phyloP scores from a whole-genome alignment of 345 rosid genomes.

The Limnanthes douglasii region DNA sequence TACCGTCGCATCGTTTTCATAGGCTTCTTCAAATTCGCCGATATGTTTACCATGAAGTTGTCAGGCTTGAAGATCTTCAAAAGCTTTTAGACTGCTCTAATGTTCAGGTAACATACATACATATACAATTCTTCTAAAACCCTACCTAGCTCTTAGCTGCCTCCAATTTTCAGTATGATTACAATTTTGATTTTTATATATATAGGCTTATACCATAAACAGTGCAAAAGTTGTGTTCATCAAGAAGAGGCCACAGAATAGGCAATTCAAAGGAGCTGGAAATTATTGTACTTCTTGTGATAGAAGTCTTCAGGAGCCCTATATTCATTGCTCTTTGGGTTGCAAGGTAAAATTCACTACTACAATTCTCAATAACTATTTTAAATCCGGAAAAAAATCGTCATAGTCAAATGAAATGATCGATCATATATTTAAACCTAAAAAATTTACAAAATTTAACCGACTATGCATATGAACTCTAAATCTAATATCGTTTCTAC shows the following conservation, averaged over 20 bases:
- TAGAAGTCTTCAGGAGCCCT: slow-evolving; percentile 91
- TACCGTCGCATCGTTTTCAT: slow-evolving; percentile 74
- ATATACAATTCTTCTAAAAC: no score
- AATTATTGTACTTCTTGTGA: slow-evolving; percentile 92
- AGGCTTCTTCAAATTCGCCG: slow-evolving; percentile 93
- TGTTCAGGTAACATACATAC: slow-evolving; percentile 49
- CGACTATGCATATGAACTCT: background rate
- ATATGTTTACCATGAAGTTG: slow-evolving; percentile 93
- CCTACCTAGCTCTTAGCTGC: no score
- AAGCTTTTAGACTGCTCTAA: slow-evolving; percentile 87
- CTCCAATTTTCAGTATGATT: background rate
- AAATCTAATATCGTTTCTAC: background rate
- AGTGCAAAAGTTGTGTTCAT: slow-evolving; percentile 93
- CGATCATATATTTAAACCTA: background rate
- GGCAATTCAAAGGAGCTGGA: slow-evolving; percentile 89
- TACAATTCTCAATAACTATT: slow-evolving; percentile 1
- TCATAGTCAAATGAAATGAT: background rate
- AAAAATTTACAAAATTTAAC: background rate
- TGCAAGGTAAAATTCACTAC: slow-evolving; percentile 52
- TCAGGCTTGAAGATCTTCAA: slow-evolving; percentile 79
- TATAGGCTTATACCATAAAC: slow-evolving; percentile 78
- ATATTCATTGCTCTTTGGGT: slow-evolving; percentile 76
- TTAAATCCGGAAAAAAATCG: background rate
- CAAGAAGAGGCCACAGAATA: slow-evolving; percentile 90
- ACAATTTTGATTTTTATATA: background rate